These are phyloP conservation scores for Leucosporidium creatinivorum DNA, from an alignment of 768 basidiomycete species.

Conservation along the genomic window DNA sequence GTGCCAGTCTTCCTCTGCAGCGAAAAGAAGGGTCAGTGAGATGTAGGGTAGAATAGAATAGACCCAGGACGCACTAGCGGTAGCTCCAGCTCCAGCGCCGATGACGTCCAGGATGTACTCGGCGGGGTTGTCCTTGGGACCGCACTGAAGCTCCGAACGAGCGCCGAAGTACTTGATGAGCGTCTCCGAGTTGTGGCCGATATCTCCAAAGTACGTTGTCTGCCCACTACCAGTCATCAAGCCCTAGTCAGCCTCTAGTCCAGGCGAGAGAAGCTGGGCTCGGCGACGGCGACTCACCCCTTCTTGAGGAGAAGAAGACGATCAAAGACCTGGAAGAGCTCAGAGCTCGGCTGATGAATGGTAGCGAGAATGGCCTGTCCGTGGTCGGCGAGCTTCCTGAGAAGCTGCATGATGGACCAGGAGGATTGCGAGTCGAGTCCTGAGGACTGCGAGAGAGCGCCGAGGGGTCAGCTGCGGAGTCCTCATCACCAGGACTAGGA, in stretches of 20 bases:
- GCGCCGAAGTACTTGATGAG: slow-evolving; percentile 49
- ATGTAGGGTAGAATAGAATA: too few species aligned
- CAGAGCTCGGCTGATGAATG: slow-evolving; percentile 50
- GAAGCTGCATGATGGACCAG: slow-evolving; percentile 46
- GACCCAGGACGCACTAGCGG: not conserved
- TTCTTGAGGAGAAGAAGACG: slow-evolving; percentile 51
- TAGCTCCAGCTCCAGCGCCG: slow-evolving; percentile 57
- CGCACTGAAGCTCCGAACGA: slow-evolving; percentile 52
- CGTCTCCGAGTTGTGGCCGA: slow-evolving; percentile 56
- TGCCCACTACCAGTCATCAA: slow-evolving; percentile 76
- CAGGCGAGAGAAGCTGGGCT: slow-evolving; percentile 50
- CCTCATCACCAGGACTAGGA: slow-evolving; percentile 51
- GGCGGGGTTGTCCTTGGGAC: slow-evolving; percentile 60
- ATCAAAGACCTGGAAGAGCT: slow-evolving; percentile 80
- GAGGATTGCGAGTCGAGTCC: slow-evolving; percentile 50
- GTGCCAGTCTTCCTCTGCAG: slow-evolving; percentile 70
- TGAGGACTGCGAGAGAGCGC: slow-evolving; percentile 64
- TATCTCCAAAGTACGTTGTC: slow-evolving; percentile 59
- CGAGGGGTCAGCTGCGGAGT: slow-evolving; percentile 51
- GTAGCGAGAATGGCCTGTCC: slow-evolving; percentile 46
- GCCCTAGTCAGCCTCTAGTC: slow-evolving; percentile 61
- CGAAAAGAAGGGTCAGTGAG: not conserved
- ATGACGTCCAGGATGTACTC: slow-evolving; percentile 57
- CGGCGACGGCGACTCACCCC: not conserved
- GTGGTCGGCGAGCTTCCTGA: slow-evolving; percentile 46